Percentiles rank a stretch among this genome's conserved stretches.
Conservation (phyloP, 2,329 filamentous ascomycete species). For the Rutstroemia sp. region DNA sequence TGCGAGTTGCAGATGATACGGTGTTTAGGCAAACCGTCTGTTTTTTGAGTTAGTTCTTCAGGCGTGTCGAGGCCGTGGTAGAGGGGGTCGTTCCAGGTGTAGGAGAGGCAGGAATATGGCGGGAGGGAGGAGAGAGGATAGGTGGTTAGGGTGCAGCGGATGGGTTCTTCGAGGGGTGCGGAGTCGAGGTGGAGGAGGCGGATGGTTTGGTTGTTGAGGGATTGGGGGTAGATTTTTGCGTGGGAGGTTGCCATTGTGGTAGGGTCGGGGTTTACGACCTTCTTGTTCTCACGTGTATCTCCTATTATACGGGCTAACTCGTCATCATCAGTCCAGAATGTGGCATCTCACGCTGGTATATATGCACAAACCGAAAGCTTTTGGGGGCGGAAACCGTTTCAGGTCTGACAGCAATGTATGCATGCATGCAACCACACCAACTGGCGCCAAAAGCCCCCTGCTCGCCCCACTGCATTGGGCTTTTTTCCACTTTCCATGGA, state of each 20-base stretch:
- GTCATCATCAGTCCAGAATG: background rate
- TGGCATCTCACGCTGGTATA: background rate
- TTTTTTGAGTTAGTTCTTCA: background rate
- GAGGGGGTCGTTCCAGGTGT: slow-evolving; percentile 9
- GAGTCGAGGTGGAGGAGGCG: slow-evolving; percentile 2
- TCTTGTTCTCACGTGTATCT: too few species aligned
- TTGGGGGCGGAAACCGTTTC: background rate
- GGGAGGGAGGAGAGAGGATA: background rate
- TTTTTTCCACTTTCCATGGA: too few species aligned
- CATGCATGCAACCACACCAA: background rate
- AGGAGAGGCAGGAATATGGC: slow-evolving; percentile 7
- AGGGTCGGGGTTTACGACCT: too few species aligned
- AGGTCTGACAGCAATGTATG: background rate
- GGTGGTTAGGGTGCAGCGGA: background rate
- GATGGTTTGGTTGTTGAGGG: background rate
- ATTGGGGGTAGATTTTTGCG: background rate
- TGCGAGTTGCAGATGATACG: slow-evolving; percentile 1
- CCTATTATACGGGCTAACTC: too few species aligned
- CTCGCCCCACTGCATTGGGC: too few species aligned
- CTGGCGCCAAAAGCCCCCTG: too few species aligned
- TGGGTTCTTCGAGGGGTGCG: background rate
- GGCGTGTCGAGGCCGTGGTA: slow-evolving; percentile 1
- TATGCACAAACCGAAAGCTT: background rate
- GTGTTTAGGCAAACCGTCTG: background rate
- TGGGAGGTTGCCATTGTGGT: too few species aligned